Base-by-base conservation (phyloP, 106 monocot species). In the Xerophyta viscosa region DNA sequence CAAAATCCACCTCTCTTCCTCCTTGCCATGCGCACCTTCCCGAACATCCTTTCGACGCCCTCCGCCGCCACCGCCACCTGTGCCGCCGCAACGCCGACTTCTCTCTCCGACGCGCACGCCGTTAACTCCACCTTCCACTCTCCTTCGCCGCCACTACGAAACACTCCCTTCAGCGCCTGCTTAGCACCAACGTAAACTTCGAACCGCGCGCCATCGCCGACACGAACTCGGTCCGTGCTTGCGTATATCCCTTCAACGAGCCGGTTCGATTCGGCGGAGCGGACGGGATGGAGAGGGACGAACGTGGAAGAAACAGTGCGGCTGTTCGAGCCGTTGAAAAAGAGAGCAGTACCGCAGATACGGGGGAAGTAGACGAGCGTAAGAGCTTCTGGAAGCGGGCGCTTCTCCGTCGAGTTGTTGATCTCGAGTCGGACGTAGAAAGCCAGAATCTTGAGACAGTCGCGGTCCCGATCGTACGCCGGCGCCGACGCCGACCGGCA, bases 341-440 rank as follows among this genome's bases (percentile, higher is more conserved):
- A 74, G 25, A 81, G 28, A 2, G 64, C 17, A 36, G 36, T 58
- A 3, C 61, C 77, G 36, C 37, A 45, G 37, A 75, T 67, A 24
- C 70, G 6, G 0, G 83, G 88, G 19, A 75, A 50, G 72, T 83
- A 83, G 53, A 79, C 72, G 19, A 88, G 76, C 33, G 78, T 88
- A 7, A 79, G 51, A 8, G 62, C 48, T 24, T 69, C 68, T 17
- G 79, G 72, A 12, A 76, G 44, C 10, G 6, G 11, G 1, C 20
- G 11, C 29, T 23, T 3, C 27, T 20, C 18, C 46, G 3, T 23
- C 39, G 41, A 48, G 20, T 5, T 11, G 33, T 33, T 33, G 53
- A 39, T 2, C 24, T 29, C 44, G 52, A 78, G 51, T 37, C 71
- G 73, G 52, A 81, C 62, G 64, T 67, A 61, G 74, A 87, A 81